Conservation (phyloP, 2,329 filamentous ascomycete genomes). For the Pseudocercospora pini-densiflorae region DNA sequence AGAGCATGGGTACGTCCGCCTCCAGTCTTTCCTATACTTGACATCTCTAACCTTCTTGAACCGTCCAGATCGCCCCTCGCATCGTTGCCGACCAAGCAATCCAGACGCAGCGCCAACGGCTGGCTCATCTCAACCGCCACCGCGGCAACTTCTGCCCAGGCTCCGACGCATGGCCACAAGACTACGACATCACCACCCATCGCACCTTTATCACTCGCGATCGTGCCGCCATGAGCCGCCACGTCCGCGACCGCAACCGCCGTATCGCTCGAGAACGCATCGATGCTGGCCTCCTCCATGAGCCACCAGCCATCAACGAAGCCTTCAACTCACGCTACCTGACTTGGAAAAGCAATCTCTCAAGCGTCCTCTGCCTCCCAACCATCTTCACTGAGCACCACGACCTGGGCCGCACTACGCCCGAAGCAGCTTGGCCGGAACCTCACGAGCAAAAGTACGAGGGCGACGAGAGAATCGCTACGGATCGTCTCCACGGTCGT, state of each 20-base stretch:
- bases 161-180: neutral
- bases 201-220: neutral
- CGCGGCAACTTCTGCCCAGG: neutral
- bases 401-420: neutral
- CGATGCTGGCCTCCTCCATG: neutral
- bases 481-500: conserved; percentile 47
- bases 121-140: neutral
- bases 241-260: neutral
- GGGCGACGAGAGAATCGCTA: conserved; percentile 52
- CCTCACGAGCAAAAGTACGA: conserved; percentile 52
- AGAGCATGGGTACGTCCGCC: neutral
- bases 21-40: neutral
- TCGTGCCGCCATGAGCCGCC: neutral
- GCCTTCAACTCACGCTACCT: conserved; percentile 12
- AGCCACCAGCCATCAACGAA: conserved; percentile 9
- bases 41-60: neutral
- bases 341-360: conserved; percentile 23
- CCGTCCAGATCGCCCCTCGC: neutral
- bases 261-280: conserved; percentile 3
- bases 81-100: neutral
- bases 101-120: neutral
- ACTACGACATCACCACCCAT: neutral
- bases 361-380: conserved; percentile 42
- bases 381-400: conserved; percentile 42
- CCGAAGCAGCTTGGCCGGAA: conserved; percentile 45